Evolutionary conservation across 2,329 filamentous ascomycete genomes (phyloP).

Genomic region (Aschersonia sp.): DNA sequence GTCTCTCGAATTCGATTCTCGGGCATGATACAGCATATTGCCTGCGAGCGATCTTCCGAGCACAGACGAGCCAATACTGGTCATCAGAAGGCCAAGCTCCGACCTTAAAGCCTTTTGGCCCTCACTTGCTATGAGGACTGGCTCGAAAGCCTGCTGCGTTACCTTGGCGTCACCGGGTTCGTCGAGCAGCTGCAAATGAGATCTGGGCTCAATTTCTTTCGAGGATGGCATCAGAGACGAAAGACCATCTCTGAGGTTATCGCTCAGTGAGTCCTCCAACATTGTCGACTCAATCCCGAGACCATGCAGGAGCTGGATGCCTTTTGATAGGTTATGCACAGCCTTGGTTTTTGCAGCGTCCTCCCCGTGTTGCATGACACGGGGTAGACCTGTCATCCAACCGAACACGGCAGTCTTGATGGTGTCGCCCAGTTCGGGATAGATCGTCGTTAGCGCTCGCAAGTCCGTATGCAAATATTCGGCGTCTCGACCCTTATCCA

Average conservation of each 20-base stretch:
- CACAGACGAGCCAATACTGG: slow-evolving; percentile 39
- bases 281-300: slow-evolving; percentile 50
- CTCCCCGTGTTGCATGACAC: slow-evolving; percentile 72
- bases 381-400: slow-evolving; percentile 69
- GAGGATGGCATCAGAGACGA: slow-evolving; percentile 19
- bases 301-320: slow-evolving; percentile 49
- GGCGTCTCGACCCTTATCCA: slow-evolving; percentile 38
- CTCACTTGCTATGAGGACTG: slow-evolving; percentile 47
- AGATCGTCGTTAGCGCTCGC: slow-evolving; percentile 45
- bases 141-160: slow-evolving; percentile 31
- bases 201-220: slow-evolving; percentile 8
- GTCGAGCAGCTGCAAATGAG: slow-evolving; percentile 15
- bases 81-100: slow-evolving; percentile 43
- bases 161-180: slow-evolving; percentile 7
- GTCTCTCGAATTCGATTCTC: slow-evolving; percentile 39
- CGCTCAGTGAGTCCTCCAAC: slow-evolving; percentile 51
- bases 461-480: slow-evolving; percentile 34
- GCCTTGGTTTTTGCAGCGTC: slow-evolving; percentile 60
- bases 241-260: slow-evolving; percentile 62
- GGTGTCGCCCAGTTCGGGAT: slow-evolving; percentile 45
- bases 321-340: slow-evolving; percentile 62
- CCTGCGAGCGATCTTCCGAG: slow-evolving; percentile 45
- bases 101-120: slow-evolving; percentile 49
- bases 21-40: slow-evolving; percentile 50
- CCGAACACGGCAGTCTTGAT: slow-evolving; percentile 60